Evolutionary conservation across 768 basidiomycete genomes (phyloP), one percentile per base, ranked within the genome.

Genomic region (Postia placenta): DNA sequence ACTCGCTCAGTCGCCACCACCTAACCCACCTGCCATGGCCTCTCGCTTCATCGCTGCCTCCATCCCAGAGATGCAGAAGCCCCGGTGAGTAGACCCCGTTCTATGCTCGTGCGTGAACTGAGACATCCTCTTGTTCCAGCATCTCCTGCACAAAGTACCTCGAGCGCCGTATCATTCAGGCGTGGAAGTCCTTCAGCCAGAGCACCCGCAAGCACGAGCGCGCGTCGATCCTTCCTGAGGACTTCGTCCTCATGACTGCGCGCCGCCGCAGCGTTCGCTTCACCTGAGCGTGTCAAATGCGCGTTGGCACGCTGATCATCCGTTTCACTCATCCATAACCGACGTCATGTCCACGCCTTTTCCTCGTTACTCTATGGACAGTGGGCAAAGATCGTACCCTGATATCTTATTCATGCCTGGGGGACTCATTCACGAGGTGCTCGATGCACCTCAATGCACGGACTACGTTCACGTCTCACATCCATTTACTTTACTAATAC

Each of bases 161-260:
- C 49, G 74, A 80, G 57, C 81, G 83, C 48, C 78, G 76, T 60
- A 65, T 83, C 51, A 64, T 85, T 46, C 67, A 70, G 37, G 69
- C 74, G 9, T 85, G 83, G 83, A 85, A 85, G 59, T 65, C 72
- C 33, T 64, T 85, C 58, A 83, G 81, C 22, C 67, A 72, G 20
- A 66, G 69, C 25, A 72, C 76, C 26, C 78, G 77, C 53, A 79
- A 72, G 46, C 68, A 67, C 27, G 71, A 74, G 22, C 75, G 79
- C 36, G 69, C 72, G 4, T 81, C 83, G 2, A 60, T 75, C 58
- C 67, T 82, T 42, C 74, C 78, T 25, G 72, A 74, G 20, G 81
- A 81, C 60, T 85, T 85, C 61, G 73, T 83, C 56, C 69, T 84
- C 51, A 70, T 85, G 56, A 83, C 76, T 9, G 61, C 73, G 35